Percentiles rank a stretch among this genome's conserved stretches.
phyloP scores from a whole-genome alignment of 2,329 filamentous ascomycete genomes.

The Diplodia intermedia region DNA sequence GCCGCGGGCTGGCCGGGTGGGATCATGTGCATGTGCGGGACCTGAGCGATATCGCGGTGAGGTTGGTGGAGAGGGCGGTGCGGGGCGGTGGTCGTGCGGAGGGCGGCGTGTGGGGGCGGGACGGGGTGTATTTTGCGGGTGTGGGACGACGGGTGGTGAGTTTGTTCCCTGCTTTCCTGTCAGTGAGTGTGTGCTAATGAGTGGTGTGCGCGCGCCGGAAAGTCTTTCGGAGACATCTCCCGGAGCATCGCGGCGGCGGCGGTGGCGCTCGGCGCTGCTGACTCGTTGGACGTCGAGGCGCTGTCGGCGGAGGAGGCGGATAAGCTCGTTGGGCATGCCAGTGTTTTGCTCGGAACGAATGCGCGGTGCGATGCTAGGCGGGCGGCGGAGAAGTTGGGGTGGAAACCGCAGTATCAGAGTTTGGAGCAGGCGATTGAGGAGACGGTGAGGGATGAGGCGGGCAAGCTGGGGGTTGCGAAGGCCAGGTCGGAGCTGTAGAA shows the following conservation, averaged over 20 bases:
- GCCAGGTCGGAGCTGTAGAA: not conserved
- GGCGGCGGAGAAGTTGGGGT: conserved; percentile 63
- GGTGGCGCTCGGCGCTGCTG: conserved; percentile 61
- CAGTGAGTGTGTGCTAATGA: not conserved
- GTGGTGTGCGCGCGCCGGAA: too few species aligned
- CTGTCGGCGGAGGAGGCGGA: conserved; percentile 54
- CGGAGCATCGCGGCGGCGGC: conserved; percentile 48
- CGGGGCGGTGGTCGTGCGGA: not conserved
- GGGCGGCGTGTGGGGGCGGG: not conserved
- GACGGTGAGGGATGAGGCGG: not conserved
- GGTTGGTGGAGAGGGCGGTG: not conserved
- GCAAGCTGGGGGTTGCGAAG: not conserved
- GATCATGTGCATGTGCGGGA: too few species aligned
- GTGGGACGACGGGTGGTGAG: not conserved
- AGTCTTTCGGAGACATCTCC: conserved; percentile 55
- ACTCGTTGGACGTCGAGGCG: conserved; percentile 46
- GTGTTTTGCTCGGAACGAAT: conserved; percentile 66
- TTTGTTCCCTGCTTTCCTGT: not conserved
- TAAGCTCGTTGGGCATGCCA: conserved; percentile 55
- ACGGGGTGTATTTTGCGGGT: not conserved
- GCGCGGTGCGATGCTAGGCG: conserved; percentile 62
- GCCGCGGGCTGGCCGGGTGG: not conserved
- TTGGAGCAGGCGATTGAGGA: conserved; percentile 2
- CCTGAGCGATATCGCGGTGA: not conserved
- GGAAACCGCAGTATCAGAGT: conserved; percentile 58